phyloP scores from a whole-genome alignment of 2,329 filamentous ascomycete genomes.

The Microsporum audouinii region DNA sequence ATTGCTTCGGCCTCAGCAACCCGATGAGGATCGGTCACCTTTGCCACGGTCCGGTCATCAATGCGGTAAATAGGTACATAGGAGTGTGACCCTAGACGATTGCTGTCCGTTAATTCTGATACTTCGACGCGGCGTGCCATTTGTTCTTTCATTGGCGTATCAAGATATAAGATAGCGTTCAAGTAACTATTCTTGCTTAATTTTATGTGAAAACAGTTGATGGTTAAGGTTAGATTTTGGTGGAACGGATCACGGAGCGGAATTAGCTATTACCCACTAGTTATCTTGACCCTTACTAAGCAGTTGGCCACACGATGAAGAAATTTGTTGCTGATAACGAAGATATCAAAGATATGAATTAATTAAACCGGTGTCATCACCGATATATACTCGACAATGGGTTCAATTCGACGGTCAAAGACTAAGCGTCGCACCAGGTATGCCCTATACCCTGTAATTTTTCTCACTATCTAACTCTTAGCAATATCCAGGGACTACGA shows the following conservation, averaged over 20 bases:
- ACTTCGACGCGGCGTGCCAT: conserved; percentile 8
- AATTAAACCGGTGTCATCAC: background rate
- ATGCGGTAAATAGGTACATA: conserved; percentile 31
- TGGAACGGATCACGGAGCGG: no score
- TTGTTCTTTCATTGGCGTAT: no score
- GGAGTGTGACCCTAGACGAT: background rate
- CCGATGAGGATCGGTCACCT: conserved; percentile 1
- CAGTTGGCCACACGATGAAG: background rate
- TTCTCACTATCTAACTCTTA: conserved; percentile 30
- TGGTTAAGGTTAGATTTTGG: no score
- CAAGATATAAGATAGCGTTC: no score
- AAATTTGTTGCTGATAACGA: background rate
- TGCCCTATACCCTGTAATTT: conserved; percentile 11
- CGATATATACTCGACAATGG: conserved; percentile 41
- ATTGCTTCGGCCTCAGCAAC: conserved; percentile 12
- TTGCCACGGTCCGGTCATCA: conserved; percentile 20
- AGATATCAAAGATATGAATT: background rate
- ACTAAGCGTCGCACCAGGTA: conserved; percentile 61
- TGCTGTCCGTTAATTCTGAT: conserved; percentile 6
- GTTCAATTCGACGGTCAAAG: conserved; percentile 56
- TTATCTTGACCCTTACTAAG: no score
- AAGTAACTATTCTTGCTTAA: no score
- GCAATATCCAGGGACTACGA: conserved; percentile 66
- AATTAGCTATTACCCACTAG: no score
- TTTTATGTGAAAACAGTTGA: no score